A percentile compares a stretch with the other conserved stretches of the same genome.
Evolutionary conservation across 106 monocot species (phyloP).

Genomic region (Xerophyta viscosa): DNA sequence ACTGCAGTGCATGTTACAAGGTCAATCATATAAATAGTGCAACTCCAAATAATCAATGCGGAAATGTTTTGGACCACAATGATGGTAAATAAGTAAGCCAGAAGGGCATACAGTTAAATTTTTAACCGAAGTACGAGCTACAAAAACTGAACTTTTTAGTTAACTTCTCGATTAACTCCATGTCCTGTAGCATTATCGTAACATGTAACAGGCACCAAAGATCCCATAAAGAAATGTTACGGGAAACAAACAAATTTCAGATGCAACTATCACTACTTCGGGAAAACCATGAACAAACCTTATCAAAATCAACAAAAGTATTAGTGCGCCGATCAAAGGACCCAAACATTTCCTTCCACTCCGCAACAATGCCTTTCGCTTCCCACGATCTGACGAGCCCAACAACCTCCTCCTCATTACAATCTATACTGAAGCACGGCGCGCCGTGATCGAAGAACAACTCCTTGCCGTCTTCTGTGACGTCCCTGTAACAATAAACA

Average conservation of each 20-base stretch:
- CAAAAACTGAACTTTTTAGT: no score
- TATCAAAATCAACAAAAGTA: conserved; percentile 37
- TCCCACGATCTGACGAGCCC: conserved; percentile 55
- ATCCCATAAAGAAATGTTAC: background rate
- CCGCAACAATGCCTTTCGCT: conserved; percentile 40
- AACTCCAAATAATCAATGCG: no score
- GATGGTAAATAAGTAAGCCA: no score
- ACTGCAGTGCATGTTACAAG: no score
- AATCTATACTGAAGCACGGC: conserved; percentile 46
- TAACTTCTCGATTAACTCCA: no score
- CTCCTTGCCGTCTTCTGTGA: conserved; percentile 50
- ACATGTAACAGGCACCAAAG: no score
- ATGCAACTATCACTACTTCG: background rate
- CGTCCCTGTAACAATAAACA: conserved; percentile 28
- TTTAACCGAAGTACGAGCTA: no score
- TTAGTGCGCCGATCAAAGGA: conserved; percentile 35
- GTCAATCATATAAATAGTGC: no score
- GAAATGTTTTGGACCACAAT: no score
- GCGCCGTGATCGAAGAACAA: conserved; percentile 75
- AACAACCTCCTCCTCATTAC: conserved; percentile 41
- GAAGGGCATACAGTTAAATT: no score
- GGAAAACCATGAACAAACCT: conserved; percentile 22
- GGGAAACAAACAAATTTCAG: background rate
- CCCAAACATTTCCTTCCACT: conserved; percentile 69
- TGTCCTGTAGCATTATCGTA: no score